These are phyloP conservation scores for Psidium guajava DNA, from an alignment of 345 rosid genomes.

Conservation along the genomic window DNA sequence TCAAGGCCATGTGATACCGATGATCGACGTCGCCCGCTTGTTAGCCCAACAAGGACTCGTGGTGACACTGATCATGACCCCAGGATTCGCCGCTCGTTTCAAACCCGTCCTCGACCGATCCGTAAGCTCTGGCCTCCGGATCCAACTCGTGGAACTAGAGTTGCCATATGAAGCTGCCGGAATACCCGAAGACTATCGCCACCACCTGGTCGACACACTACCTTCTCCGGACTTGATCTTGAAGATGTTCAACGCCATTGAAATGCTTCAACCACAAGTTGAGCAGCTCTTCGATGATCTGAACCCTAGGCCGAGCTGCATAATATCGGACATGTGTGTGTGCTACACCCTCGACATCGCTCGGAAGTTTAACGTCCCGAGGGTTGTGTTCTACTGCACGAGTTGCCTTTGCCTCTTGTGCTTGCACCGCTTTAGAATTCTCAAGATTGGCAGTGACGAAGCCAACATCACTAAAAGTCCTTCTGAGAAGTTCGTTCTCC, in stretches of 20 bases:
- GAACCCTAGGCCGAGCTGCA: slow-evolving; percentile 28
- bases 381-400: slow-evolving; percentile 46
- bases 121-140: slow-evolving; percentile 4
- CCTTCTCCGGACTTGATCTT: slow-evolving; percentile 15
- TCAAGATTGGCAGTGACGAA: background rate
- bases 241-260: slow-evolving; percentile 14
- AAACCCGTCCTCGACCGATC: slow-evolving; percentile 7
- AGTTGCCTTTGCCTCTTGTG: slow-evolving; percentile 35
- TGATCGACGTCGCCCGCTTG: slow-evolving; percentile 31
- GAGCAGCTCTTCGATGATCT: slow-evolving; percentile 23
- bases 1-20: slow-evolving; percentile 41
- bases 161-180: slow-evolving; percentile 26
- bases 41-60: slow-evolving; percentile 23
- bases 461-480: slow-evolving; percentile 5
- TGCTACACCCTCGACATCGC: slow-evolving; percentile 28
- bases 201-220: slow-evolving; percentile 17
- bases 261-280: slow-evolving; percentile 12
- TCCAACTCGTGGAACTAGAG: slow-evolving; percentile 15
- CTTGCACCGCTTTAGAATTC: background rate
- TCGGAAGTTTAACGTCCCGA: slow-evolving; percentile 26
- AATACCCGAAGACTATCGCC: slow-evolving; percentile 29
- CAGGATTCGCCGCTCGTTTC: slow-evolving; percentile 15
- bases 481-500: slow-evolving; percentile 17
- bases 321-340: slow-evolving; percentile 38
- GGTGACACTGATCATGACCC: slow-evolving; percentile 23